These are phyloP conservation scores for Lodderomyces metapsilosis DNA, from an alignment of 1,139 yeast species.

Conservation along the genomic window DNA sequence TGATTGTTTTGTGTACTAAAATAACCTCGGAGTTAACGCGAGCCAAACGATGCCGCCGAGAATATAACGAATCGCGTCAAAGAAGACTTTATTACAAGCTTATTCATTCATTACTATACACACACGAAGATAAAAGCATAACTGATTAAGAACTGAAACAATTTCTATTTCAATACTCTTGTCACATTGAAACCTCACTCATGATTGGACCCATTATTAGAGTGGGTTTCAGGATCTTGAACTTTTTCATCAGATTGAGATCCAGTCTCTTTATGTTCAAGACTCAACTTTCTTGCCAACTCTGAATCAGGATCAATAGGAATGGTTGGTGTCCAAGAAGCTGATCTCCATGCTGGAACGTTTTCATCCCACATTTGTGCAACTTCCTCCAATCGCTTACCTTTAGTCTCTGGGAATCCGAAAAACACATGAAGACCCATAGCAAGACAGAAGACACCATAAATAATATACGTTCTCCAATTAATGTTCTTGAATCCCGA, in stretches of 20 bases:
- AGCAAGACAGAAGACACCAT: slow-evolving; percentile 47
- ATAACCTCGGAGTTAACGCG: not conserved
- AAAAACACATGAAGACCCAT: slow-evolving; percentile 64
- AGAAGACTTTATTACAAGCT: no score
- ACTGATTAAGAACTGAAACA: not conserved
- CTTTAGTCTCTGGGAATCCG: slow-evolving; percentile 64
- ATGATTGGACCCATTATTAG: no score
- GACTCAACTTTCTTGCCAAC: slow-evolving; percentile 35
- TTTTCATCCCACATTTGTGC: slow-evolving; percentile 57
- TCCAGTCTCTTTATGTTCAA: slow-evolving; percentile 21
- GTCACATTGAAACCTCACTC: not conserved
- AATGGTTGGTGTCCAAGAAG: slow-evolving; percentile 36
- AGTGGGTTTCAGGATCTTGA: slow-evolving; percentile 3
- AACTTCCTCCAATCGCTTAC: slow-evolving; percentile 62
- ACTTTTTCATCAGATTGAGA: slow-evolving; percentile 2
- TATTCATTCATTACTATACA: no score
- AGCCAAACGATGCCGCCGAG: not conserved
- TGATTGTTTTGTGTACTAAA: not conserved
- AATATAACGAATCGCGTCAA: no score
- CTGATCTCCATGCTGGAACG: slow-evolving; percentile 60
- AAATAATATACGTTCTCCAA: slow-evolving; percentile 48
- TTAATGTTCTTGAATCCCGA: slow-evolving; percentile 44
- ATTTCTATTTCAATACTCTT: not conserved
- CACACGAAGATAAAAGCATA: no score
- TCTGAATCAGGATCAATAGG: slow-evolving; percentile 44